Percentiles rank a stretch among this genome's conserved stretches.
Conservation (phyloP, 2,329 filamentous ascomycete genomes). For the Exophiala mesophila region DNA sequence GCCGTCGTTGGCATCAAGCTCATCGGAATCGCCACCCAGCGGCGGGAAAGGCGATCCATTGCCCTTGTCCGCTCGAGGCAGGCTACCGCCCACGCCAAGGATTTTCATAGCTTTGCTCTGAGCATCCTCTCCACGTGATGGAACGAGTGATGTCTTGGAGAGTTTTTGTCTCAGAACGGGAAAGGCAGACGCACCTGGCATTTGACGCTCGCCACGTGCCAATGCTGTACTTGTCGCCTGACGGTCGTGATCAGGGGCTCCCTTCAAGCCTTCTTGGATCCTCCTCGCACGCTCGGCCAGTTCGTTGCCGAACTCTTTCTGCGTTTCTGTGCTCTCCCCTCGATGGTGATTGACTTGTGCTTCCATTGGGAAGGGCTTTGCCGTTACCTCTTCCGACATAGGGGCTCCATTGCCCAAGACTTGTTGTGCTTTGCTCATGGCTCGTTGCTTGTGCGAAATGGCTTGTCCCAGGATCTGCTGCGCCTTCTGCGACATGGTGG, state of each 20-base stretch:
- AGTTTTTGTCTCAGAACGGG: slow-evolving; percentile 41
- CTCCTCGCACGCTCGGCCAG: slow-evolving; percentile 44
- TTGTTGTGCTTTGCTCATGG: slow-evolving; percentile 21
- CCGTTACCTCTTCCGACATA: slow-evolving; percentile 4
- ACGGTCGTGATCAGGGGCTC: slow-evolving; percentile 39
- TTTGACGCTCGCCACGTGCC: slow-evolving; percentile 31
- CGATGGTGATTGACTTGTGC: slow-evolving; percentile 39
- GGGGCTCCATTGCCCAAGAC: slow-evolving; percentile 20
- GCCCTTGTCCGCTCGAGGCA: slow-evolving; percentile 5
- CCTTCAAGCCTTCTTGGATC: slow-evolving; percentile 46
- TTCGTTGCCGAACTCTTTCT: slow-evolving; percentile 46
- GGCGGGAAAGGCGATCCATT: slow-evolving; percentile 10
- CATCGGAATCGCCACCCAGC: slow-evolving; percentile 6
- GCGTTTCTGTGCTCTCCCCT: slow-evolving; percentile 44
- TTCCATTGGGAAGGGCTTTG: slow-evolving; percentile 38
- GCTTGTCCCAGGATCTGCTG: slow-evolving; percentile 37
- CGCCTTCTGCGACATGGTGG: slow-evolving; percentile 33
- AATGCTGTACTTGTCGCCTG: slow-evolving; percentile 41
- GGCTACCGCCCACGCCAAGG: slow-evolving; percentile 32
- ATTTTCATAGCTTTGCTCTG: slow-evolving; percentile 38
- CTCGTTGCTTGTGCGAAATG: slow-evolving; percentile 30
- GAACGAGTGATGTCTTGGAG: slow-evolving; percentile 31
- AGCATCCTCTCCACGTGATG: slow-evolving; percentile 29
- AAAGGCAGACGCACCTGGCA: slow-evolving; percentile 34
- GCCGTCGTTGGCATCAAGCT: slow-evolving; percentile 12